phyloP scores from a whole-genome alignment of 768 basidiomycete genomes.

The Rhodotorula taiwanensis region DNA sequence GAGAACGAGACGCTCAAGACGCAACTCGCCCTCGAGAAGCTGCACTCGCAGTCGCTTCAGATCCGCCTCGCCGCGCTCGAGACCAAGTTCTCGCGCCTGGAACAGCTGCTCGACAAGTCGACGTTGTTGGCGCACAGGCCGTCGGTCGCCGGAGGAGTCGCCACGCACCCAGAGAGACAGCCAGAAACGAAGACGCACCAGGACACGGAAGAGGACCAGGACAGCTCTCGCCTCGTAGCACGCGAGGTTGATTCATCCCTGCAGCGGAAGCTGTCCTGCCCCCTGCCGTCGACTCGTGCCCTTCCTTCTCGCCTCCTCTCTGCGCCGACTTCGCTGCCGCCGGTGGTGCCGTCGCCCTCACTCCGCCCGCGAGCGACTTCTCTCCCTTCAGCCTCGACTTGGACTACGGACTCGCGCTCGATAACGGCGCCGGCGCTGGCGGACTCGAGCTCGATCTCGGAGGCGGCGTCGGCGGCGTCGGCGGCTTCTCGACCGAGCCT shows the following conservation, averaged over 20 bases:
- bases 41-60: constrained; percentile 27
- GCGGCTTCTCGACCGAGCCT: constrained; percentile 4
- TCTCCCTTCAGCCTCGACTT: constrained; percentile 2
- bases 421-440: background rate
- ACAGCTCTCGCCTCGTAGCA: constrained; percentile 37
- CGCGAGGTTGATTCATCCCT: constrained; percentile 32
- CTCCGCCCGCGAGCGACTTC: background rate
- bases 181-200: background rate
- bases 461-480: background rate
- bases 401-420: background rate
- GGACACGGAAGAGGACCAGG: constrained; percentile 1
- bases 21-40: constrained; percentile 26
- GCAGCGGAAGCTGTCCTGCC: constrained; percentile 34
- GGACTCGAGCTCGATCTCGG: constrained; percentile 4
- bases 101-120: constrained; percentile 15
- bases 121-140: too few species aligned
- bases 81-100: constrained; percentile 25
- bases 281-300: background rate
- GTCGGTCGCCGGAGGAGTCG: too few species aligned
- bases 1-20: constrained; percentile 33
- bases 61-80: constrained; percentile 31
- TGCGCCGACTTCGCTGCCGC: background rate
- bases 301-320: background rate
- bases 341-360: background rate
- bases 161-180: too few species aligned